phyloP scores from a whole-genome alignment of 805 yeast species.

The Tetrapisispora taiwanensis region DNA sequence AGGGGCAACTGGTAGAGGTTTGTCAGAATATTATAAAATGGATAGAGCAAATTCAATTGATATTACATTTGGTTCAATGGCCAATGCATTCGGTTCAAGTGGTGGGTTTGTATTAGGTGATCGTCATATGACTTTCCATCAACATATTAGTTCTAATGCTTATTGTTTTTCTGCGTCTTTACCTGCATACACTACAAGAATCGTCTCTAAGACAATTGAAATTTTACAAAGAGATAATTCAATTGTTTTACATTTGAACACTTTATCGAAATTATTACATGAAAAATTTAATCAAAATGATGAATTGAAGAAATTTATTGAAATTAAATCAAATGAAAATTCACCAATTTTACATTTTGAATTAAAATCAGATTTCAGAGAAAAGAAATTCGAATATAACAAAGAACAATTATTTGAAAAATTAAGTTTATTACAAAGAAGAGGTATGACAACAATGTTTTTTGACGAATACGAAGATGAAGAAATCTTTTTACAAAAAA shows the following conservation, averaged over 20 bases:
- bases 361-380: constrained; percentile 35
- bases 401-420: constrained; percentile 21
- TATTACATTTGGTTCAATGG: constrained; percentile 80
- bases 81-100: constrained; percentile 67
- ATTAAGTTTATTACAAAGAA: constrained; percentile 22
- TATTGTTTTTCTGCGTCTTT: constrained; percentile 90
- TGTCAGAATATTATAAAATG: constrained; percentile 62
- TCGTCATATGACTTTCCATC: constrained; percentile 76
- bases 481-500: constrained; percentile 51
- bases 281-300: constrained; percentile 33
- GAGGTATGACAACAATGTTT: constrained; percentile 25
- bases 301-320: constrained; percentile 32
- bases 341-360: constrained; percentile 67
- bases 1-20: constrained; percentile 79
- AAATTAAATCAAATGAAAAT: constrained; percentile 43
- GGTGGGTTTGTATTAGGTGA: constrained; percentile 95
- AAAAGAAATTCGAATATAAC: constrained; percentile 24
- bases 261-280: constrained; percentile 33
- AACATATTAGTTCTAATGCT: constrained; percentile 80
- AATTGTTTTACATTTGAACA: constrained; percentile 28
- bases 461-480: constrained; percentile 36
- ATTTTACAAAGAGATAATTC: constrained; percentile 37
- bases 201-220: constrained; percentile 44
- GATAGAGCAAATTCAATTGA: constrained; percentile 61
- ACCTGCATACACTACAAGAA: constrained; percentile 81